Percentiles rank a stretch among this genome's conserved stretches.
phyloP scores from a whole-genome alignment of 352 stramenopile species.

The Phytophthora cajani region DNA sequence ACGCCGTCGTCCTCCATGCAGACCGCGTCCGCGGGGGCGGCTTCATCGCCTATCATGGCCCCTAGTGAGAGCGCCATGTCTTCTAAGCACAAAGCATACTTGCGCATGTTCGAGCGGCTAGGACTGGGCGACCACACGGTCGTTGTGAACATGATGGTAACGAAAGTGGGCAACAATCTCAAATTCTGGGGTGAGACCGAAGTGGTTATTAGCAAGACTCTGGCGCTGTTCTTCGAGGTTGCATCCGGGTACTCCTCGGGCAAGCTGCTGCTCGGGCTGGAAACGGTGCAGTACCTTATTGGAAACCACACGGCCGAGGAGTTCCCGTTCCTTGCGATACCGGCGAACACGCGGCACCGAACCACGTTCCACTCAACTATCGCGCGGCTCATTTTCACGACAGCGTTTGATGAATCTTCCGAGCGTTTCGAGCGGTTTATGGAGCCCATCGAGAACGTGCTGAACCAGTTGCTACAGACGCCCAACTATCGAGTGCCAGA shows the following conservation, averaged over 20 bases:
- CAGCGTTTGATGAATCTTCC: conserved; percentile 92
- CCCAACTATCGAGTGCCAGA: conserved; percentile 77
- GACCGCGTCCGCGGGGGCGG: conserved; percentile 21
- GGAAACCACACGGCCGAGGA: conserved; percentile 96
- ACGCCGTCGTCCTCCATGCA: conserved; percentile 63
- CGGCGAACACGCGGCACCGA: conserved; percentile 94
- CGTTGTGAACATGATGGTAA: conserved; percentile 98
- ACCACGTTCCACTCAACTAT: conserved; percentile 98
- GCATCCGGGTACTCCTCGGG: conserved; percentile 96
- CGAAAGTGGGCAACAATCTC: conserved; percentile 98
- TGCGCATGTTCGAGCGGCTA: conserved; percentile 98
- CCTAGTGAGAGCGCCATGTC: conserved; percentile 75
- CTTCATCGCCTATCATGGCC: conserved; percentile 86
- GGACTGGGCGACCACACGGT: conserved; percentile 96
- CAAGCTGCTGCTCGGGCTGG: conserved; percentile 97
- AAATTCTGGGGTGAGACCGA: conserved; percentile 98
- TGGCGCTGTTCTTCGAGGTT: conserved; percentile 98
- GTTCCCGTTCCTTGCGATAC: conserved; percentile 96
- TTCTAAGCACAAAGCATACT: conserved; percentile 95
- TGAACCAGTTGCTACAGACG: conserved; percentile 84
- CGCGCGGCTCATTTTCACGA: conserved; percentile 95
- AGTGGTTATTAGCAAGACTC: conserved; percentile 95
- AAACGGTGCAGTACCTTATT: conserved; percentile 97
- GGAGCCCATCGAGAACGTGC: conserved; percentile 89
- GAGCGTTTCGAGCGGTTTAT: conserved; percentile 98